A percentile compares a stretch with the other conserved stretches of the same genome.
These are phyloP conservation scores for Pseudozyma thailandica DNA, from an alignment of 1,284 basidiomycete genomes.

Conservation along the genomic window DNA sequence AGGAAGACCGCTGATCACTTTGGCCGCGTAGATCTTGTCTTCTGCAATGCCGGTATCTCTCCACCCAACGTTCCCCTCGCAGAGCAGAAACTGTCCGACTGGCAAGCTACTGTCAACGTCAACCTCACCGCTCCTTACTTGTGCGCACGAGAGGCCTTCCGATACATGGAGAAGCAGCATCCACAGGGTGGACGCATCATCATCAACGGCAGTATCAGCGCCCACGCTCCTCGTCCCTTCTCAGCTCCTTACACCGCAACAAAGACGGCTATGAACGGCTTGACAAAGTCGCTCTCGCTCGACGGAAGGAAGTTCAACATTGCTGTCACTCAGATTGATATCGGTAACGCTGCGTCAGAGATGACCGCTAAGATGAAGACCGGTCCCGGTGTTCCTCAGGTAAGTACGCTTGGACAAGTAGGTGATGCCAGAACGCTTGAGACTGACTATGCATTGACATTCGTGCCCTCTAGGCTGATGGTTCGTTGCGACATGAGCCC, in stretches of 20 bases:
- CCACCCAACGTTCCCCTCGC: constrained; percentile 49
- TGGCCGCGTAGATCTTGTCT: constrained; percentile 54
- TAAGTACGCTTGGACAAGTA: constrained; percentile 10
- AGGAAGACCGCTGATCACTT: constrained; percentile 36
- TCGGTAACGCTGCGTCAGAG: constrained; percentile 57
- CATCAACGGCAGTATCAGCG: constrained; percentile 58
- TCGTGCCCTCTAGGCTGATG: constrained; percentile 26
- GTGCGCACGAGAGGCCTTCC: constrained; percentile 56
- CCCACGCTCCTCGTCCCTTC: constrained; percentile 48
- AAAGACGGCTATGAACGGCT: constrained; percentile 56
- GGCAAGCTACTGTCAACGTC: constrained; percentile 54
- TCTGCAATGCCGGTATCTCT: constrained; percentile 57
- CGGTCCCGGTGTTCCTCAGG: constrained; percentile 50
- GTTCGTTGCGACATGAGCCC: constrained; percentile 47
- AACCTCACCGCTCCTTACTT: constrained; percentile 56
- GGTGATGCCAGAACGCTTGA: too few species aligned
- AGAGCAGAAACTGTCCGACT: constrained; percentile 50
- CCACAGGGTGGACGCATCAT: constrained; percentile 58
- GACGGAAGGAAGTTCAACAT: constrained; percentile 55
- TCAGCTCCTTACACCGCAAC: constrained; percentile 51
- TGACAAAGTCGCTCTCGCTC: constrained; percentile 52
- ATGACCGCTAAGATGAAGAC: constrained; percentile 53
- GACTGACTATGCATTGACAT: background rate
- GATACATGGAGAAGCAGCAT: constrained; percentile 52
- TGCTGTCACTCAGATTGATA: constrained; percentile 56